These are phyloP conservation scores for Exophiala sideris DNA, from an alignment of 2,329 filamentous ascomycete genomes.

Conservation along the genomic window DNA sequence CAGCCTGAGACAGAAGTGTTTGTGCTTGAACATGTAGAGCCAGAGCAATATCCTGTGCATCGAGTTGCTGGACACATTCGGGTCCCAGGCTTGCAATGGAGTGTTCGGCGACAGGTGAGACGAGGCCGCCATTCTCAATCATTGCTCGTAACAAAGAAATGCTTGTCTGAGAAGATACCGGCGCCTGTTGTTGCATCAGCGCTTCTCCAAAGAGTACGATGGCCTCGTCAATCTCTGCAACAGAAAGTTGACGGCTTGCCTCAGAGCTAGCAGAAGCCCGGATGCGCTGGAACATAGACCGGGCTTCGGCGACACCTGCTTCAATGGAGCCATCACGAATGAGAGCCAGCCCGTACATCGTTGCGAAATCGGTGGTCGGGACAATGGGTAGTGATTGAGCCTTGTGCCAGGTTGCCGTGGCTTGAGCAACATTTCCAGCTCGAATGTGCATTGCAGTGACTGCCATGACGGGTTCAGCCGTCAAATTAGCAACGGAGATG, in stretches of 20 bases:
- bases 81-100: slow-evolving; percentile 59
- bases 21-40: slow-evolving; percentile 59
- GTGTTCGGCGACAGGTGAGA: slow-evolving; percentile 59
- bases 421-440: slow-evolving; percentile 71
- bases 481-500: slow-evolving; percentile 50
- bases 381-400: slow-evolving; percentile 56
- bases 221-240: slow-evolving; percentile 83
- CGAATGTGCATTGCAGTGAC: slow-evolving; percentile 85
- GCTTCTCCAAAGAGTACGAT: slow-evolving; percentile 65
- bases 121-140: slow-evolving; percentile 62
- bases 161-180: slow-evolving; percentile 53
- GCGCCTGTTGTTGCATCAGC: slow-evolving; percentile 51
- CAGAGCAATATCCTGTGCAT: slow-evolving; percentile 51
- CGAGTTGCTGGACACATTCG: slow-evolving; percentile 57
- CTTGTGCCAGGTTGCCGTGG: slow-evolving; percentile 75
- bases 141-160: slow-evolving; percentile 62
- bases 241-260: slow-evolving; percentile 51
- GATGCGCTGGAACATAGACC: slow-evolving; percentile 83
- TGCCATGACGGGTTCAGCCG: slow-evolving; percentile 63
- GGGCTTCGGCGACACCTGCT: slow-evolving; percentile 75
- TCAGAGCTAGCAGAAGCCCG: slow-evolving; percentile 56
- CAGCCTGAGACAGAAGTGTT: slow-evolving; percentile 39
- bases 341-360: slow-evolving; percentile 86
- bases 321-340: slow-evolving; percentile 79
- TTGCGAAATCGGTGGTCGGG: slow-evolving; percentile 59